Base-by-base conservation (phyloP, 345 rosid genomes). In the Garcia nutans region DNA sequence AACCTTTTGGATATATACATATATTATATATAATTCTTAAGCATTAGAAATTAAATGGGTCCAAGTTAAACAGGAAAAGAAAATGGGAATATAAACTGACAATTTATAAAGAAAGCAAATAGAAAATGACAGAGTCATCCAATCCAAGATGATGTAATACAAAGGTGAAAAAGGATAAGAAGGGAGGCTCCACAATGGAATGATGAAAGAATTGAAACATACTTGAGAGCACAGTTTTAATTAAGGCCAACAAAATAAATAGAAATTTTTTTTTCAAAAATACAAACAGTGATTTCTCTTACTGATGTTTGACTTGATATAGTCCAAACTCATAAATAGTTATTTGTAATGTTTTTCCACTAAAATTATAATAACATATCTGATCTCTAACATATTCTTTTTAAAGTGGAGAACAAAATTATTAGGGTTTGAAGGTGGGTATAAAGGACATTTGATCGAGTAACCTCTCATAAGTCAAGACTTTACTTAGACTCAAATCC, bases 181-280 rank as follows among this genome's bases (percentile, higher is more conserved):
- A 58, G 58, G 81, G 86, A 15, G 88, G 83, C 82, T 86, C 93
- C 79, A 44, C 86, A 71, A 82, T 65, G 75, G 87, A 90, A 88
- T 90, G 91, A 90, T 90, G 89, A 82, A 82, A 87, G 83, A 83
- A 82, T 84, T 86, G 92, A 90, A 90, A 88, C 87, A 75, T 65
- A 81, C 83, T 78, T 63, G 66, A 79, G 66, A 79, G 72, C 72
- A 57, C 26, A 59, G 80, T 52, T 76, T 55, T 71, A 28, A 1
- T 28, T 28, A 28, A 28, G 76, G 68, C 19, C 52, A 55, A 67
- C 24, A 47, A 73, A 78, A 59, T 56, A 61, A 3, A 69, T 28
- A 28, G 31, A 28, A 56, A 42, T 22, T 65, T 72, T 69, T 65
- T 82, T 74, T 45, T 77, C 10, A 44, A 76, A 57, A 65, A 19